These are phyloP conservation scores for Fremontodendron californicum DNA, from an alignment of 345 rosid species.

Conservation along the genomic window DNA sequence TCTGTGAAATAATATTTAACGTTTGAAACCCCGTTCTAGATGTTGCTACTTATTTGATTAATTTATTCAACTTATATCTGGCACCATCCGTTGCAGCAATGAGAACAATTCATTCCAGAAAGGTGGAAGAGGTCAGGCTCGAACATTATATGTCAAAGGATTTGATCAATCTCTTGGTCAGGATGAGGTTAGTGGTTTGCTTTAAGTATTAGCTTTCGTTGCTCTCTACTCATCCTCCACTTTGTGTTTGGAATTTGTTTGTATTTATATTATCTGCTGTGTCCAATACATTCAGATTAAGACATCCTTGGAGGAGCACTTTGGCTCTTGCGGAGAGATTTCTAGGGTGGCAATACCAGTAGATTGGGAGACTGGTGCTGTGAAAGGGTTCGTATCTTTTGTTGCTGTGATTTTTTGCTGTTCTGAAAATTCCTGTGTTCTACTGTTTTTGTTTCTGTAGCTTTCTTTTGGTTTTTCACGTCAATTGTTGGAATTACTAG, in stretches of 20 bases:
- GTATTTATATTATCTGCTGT: not conserved
- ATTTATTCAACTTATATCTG: not conserved
- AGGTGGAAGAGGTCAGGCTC: slow-evolving; percentile 40
- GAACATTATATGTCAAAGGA: slow-evolving; percentile 52
- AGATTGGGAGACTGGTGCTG: slow-evolving; percentile 60
- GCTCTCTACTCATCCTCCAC: not conserved
- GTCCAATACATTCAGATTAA: slow-evolving; percentile 40
- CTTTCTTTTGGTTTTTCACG: not conserved
- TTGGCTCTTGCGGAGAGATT: slow-evolving; percentile 69
- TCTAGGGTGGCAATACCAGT: slow-evolving; percentile 52
- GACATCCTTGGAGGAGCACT: slow-evolving; percentile 48
- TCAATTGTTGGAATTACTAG: not conserved
- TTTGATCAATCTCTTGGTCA: slow-evolving; percentile 49
- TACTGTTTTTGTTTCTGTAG: not conserved
- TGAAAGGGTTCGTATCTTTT: slow-evolving; percentile 61
- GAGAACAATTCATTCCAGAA: slow-evolving; percentile 44
- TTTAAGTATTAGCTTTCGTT: not conserved
- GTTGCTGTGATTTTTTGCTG: not conserved
- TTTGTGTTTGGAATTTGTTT: not conserved
- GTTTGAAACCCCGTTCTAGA: not conserved
- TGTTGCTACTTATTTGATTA: not conserved
- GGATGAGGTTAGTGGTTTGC: slow-evolving; percentile 39
- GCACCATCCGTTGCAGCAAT: slow-evolving; percentile 33
- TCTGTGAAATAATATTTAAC: not conserved
- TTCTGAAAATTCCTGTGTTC: not conserved